These are phyloP conservation scores for Fomitiporia mediterranea DNA, from an alignment of 1,284 basidiomycete genomes.

Conservation along the genomic window DNA sequence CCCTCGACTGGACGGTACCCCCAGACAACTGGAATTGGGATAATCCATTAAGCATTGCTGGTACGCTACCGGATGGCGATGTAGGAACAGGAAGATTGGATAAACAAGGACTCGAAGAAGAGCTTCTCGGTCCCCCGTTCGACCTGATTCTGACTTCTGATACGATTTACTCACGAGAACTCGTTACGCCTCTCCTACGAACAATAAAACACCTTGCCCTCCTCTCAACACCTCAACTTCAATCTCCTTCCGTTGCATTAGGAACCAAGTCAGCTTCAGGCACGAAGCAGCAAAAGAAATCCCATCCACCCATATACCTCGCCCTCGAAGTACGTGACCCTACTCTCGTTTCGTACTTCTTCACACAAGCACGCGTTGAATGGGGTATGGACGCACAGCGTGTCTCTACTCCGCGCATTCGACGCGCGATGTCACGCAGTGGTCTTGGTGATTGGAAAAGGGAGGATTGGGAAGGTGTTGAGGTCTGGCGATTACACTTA, in stretches of 20 bases:
- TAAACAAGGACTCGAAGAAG: slow-evolving; percentile 1
- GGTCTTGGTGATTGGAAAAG: slow-evolving; percentile 51
- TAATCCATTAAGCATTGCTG: slow-evolving; percentile 32
- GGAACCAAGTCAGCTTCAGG: background rate
- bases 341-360: slow-evolving; percentile 50
- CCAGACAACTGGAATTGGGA: slow-evolving; percentile 55
- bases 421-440: slow-evolving; percentile 55
- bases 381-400: slow-evolving; percentile 58
- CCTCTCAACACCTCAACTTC: slow-evolving; percentile 19
- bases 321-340: slow-evolving; percentile 80
- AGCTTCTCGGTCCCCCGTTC: slow-evolving; percentile 48
- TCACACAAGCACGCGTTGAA: slow-evolving; percentile 38
- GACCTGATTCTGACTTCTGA: slow-evolving; percentile 84
- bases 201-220: slow-evolving; percentile 55
- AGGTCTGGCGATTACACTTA: slow-evolving; percentile 62
- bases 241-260: slow-evolving; percentile 26
- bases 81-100: slow-evolving; percentile 2
- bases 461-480: slow-evolving; percentile 71
- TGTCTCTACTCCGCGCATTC: slow-evolving; percentile 56
- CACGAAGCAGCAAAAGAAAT: background rate
- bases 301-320: slow-evolving; percentile 51
- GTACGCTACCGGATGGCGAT: background rate
- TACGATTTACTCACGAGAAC: slow-evolving; percentile 68
- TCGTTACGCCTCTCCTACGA: slow-evolving; percentile 67
- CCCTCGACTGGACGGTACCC: slow-evolving; percentile 60